Evolutionary conservation across 169 alveolate species (phyloP).

Genomic region (Eimeria zaria): DNA sequence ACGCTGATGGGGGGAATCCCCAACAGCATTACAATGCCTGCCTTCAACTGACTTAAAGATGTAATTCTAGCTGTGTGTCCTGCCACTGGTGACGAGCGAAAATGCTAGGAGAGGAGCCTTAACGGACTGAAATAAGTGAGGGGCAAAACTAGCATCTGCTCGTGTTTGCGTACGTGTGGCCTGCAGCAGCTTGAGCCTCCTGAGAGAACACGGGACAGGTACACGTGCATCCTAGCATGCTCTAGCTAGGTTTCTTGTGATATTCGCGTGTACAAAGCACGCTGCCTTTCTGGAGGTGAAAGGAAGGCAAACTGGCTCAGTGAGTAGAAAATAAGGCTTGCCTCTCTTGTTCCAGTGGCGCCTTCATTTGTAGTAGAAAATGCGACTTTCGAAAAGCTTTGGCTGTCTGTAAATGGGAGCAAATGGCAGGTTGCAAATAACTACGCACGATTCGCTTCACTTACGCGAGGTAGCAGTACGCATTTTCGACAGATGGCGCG

Average conservation of each 20-base stretch:
- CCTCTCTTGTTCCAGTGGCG: background rate
- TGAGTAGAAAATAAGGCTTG: background rate
- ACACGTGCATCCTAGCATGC: background rate
- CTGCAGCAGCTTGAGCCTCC: background rate
- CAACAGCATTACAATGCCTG: background rate
- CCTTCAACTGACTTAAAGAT: background rate
- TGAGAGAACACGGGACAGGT: background rate
- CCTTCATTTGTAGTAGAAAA: background rate
- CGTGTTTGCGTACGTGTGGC: conserved; percentile 2
- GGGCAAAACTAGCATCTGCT: background rate
- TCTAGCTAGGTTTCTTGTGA: background rate
- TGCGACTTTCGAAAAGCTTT: background rate
- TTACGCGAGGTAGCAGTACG: background rate
- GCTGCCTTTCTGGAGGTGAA: background rate
- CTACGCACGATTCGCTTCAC: background rate
- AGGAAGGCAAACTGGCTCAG: background rate
- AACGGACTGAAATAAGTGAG: background rate
- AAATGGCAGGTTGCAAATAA: background rate
- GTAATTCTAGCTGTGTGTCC: background rate
- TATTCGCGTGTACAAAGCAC: background rate
- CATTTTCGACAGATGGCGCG: background rate
- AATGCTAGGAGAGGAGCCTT: background rate
- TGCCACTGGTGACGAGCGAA: background rate
- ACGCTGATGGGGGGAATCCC: background rate
- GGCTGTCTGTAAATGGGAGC: background rate